phyloP scores from a whole-genome alignment of 306 rosid species.

The Luffa acutangula region DNA sequence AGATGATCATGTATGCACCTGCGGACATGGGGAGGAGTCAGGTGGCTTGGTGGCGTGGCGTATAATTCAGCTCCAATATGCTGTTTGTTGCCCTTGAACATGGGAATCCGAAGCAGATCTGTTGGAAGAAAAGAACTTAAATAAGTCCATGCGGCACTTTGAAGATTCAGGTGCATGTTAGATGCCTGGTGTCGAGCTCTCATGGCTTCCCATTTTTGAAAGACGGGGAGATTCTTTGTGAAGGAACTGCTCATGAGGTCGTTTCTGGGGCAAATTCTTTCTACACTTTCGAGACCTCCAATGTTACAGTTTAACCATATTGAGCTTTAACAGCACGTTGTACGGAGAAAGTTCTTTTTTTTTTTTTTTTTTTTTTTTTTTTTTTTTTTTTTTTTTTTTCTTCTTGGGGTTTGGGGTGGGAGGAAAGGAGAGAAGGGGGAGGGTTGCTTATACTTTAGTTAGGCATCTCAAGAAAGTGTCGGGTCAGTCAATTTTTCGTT shows the following conservation, averaged over 20 bases:
- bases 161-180: background rate
- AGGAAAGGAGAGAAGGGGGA: background rate
- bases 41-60: background rate
- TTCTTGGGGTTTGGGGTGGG: background rate
- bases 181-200: background rate
- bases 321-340: background rate
- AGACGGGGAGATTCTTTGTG: background rate
- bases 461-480: background rate
- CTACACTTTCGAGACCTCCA: background rate
- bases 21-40: background rate
- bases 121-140: background rate
- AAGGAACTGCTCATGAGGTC: background rate
- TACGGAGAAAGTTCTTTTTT: background rate
- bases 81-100: background rate
- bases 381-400: background rate
- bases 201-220: background rate
- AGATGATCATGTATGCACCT: conserved; percentile 5
- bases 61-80: background rate
- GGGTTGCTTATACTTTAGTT: conserved; percentile 1
- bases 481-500: background rate
- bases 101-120: background rate
- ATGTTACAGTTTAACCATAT: background rate
- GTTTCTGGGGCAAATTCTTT: background rate
- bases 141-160: background rate
- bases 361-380: background rate